Conservation (phyloP, 2,329 filamentous ascomycete species). For the Tolypocladium cylindrosporum region DNA sequence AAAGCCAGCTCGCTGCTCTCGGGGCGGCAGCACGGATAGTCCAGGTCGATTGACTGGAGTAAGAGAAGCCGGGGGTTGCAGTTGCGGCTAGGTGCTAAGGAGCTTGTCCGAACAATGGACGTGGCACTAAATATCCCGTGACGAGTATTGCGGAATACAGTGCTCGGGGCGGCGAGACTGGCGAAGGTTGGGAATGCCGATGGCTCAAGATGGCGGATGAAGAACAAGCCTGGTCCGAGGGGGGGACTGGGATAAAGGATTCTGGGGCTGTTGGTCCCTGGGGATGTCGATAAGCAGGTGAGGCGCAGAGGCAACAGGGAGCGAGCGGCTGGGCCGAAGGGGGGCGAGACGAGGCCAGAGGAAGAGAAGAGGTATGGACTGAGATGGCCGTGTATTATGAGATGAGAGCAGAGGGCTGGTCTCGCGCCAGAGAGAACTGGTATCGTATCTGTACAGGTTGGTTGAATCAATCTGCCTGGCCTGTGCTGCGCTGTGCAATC, state of each 20-base stretch:
- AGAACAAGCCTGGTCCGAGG: not conserved
- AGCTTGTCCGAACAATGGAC: not conserved
- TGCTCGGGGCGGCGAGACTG: not conserved
- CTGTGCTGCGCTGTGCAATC: slow-evolving; percentile 2
- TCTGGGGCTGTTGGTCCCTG: not conserved
- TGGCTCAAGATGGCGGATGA: not conserved
- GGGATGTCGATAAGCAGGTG: not conserved
- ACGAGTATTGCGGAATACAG: not conserved
- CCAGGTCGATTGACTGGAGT: not conserved
- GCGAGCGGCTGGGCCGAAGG: not conserved
- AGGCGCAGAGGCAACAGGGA: not conserved
- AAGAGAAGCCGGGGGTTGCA: not conserved
- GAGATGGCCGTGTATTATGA: slow-evolving; percentile 3
- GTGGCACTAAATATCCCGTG: not conserved
- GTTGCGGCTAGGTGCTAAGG: not conserved
- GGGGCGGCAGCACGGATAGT: not conserved
- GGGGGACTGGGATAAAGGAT: not conserved
- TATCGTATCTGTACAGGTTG: slow-evolving; percentile 3
- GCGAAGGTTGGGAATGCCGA: no score
- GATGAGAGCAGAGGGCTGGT: slow-evolving; percentile 1
- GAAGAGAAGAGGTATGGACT: not conserved
- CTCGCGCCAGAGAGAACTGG: slow-evolving; percentile 4
- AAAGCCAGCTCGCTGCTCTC: not conserved
- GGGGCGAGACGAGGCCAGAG: not conserved
- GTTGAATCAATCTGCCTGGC: slow-evolving; percentile 4